phyloP scores from a whole-genome alignment of 257 asterid species.

The Echium plantagineum region DNA sequence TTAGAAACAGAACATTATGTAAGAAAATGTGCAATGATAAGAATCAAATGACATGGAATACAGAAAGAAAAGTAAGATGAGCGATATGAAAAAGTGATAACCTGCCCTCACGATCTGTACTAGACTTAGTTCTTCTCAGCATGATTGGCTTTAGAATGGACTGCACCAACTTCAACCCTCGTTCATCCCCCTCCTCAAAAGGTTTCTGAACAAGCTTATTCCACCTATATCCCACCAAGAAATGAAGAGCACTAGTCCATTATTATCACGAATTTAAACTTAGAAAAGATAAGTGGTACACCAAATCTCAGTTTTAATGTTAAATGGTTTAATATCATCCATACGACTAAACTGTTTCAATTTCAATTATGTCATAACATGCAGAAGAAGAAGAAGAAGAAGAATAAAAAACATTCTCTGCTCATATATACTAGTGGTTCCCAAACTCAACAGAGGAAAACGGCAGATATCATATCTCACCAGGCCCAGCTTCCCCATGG shows the following conservation, averaged over 20 bases:
- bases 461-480: slow-evolving; percentile 33
- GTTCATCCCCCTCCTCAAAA: slow-evolving; percentile 91
- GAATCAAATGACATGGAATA: neutral
- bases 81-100: slow-evolving; percentile 17
- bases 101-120: slow-evolving; percentile 92
- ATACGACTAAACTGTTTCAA: too few species aligned
- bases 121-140: slow-evolving; percentile 90
- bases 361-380: too few species aligned
- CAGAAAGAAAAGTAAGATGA: slow-evolving; percentile 1
- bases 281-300: neutral
- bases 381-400: neutral
- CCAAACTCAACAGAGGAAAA: neutral
- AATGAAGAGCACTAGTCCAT: neutral
- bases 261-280: neutral
- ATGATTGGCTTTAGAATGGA: slow-evolving; percentile 77
- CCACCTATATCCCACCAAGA: slow-evolving; percentile 53
- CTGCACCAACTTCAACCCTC: slow-evolving; percentile 77
- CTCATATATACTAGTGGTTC: neutral
- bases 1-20: slow-evolving; percentile 1
- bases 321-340: too few species aligned
- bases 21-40: neutral
- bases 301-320: too few species aligned
- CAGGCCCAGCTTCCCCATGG: slow-evolving; percentile 99
- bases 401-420: neutral
- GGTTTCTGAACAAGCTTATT: slow-evolving; percentile 91